phyloP scores from a whole-genome alignment of 495 filamentous ascomycete species.

The Xylaria sp. region DNA sequence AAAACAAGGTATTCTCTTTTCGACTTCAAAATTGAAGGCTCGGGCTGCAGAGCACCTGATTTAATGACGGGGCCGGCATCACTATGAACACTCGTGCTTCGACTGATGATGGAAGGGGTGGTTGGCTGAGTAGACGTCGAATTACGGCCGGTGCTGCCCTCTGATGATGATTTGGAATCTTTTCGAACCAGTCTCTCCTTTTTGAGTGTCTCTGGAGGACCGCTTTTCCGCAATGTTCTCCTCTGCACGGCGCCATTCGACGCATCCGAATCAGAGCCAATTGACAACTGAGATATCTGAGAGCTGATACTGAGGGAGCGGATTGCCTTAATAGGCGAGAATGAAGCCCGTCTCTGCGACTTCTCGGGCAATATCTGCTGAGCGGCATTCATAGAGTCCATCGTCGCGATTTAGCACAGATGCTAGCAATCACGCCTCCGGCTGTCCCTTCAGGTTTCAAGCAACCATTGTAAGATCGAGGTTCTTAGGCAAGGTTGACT shows the following conservation, averaged over 20 bases:
- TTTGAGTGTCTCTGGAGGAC: slow-evolving; percentile 32
- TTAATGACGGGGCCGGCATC: slow-evolving; percentile 34
- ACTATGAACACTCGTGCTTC: slow-evolving; percentile 32
- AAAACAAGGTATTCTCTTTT: slow-evolving; percentile 92
- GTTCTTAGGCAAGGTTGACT: neutral
- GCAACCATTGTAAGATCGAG: slow-evolving; percentile 2
- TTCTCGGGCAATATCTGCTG: slow-evolving; percentile 27
- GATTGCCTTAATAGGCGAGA: slow-evolving; percentile 39
- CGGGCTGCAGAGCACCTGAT: slow-evolving; percentile 77
- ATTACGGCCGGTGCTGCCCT: slow-evolving; percentile 32
- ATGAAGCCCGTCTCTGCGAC: slow-evolving; percentile 36
- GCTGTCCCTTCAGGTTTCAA: slow-evolving; percentile 8
- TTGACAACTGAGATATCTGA: slow-evolving; percentile 39
- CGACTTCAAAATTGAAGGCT: slow-evolving; percentile 79
- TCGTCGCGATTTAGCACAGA: slow-evolving; percentile 18
- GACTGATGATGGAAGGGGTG: slow-evolving; percentile 38
- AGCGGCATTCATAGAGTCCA: slow-evolving; percentile 34
- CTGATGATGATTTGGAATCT: slow-evolving; percentile 38
- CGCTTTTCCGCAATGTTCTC: slow-evolving; percentile 33
- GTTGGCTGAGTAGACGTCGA: slow-evolving; percentile 40
- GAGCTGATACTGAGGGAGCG: slow-evolving; percentile 40
- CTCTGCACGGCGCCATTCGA: slow-evolving; percentile 26
- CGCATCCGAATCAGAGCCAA: slow-evolving; percentile 32
- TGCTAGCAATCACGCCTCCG: neutral
- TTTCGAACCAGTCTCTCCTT: slow-evolving; percentile 35